Conservation (phyloP, 345 rosid genomes). For the Citropsis articulata region DNA sequence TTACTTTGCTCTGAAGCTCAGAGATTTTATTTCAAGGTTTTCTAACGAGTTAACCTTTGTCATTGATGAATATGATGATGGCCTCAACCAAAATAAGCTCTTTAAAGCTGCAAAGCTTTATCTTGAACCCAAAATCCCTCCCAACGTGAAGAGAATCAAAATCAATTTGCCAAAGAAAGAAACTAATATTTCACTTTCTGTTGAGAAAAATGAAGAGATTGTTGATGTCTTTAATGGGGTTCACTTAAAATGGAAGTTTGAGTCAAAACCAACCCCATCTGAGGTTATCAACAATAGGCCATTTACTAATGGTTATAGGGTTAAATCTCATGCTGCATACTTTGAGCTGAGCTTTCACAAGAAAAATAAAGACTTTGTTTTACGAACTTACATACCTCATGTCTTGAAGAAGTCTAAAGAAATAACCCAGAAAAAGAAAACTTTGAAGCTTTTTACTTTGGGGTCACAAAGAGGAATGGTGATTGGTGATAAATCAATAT, state of each 20-base stretch:
- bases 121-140: constrained; percentile 28
- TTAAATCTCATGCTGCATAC: background rate
- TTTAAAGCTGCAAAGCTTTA: constrained; percentile 33
- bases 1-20: background rate
- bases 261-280: background rate
- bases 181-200: constrained; percentile 12
- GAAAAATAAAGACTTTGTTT: constrained; percentile 28
- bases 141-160: background rate
- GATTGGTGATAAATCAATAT: constrained; percentile 5
- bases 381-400: constrained; percentile 21
- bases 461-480: constrained; percentile 13
- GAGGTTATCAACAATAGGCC: background rate
- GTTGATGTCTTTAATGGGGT: constrained; percentile 14
- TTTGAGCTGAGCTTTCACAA: constrained; percentile 33
- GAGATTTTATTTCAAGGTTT: background rate
- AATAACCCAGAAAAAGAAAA: constrained; percentile 19
- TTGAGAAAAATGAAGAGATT: constrained; percentile 24
- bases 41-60: background rate
- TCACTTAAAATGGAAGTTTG: constrained; percentile 27
- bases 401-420: constrained; percentile 19
- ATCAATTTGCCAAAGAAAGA: background rate
- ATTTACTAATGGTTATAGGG: background rate
- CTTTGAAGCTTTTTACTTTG: constrained; percentile 26
- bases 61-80: background rate
- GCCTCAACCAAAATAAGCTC: background rate